phyloP scores from a whole-genome alignment of 1,284 basidiomycete genomes.

The Porogramme epimiltina region DNA sequence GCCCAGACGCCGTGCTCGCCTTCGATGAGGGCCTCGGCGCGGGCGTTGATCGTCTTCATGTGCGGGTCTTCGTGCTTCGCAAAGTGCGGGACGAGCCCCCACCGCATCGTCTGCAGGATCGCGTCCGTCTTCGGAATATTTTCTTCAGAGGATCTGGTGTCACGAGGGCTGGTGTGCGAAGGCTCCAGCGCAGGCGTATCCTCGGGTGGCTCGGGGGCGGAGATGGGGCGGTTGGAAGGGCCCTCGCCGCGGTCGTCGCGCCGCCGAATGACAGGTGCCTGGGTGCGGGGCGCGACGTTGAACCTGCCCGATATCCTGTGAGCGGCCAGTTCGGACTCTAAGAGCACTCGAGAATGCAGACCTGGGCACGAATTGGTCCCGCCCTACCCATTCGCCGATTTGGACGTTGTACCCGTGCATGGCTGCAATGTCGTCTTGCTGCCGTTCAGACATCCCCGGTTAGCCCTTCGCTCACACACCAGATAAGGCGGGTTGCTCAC shows the following conservation, averaged over 20 bases:
- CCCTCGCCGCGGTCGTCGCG: slow-evolving; percentile 2
- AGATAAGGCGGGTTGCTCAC: too few species aligned
- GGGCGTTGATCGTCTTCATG: slow-evolving; percentile 88
- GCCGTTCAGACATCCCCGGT: not conserved
- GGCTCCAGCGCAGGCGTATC: too few species aligned
- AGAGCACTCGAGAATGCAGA: slow-evolving; percentile 1
- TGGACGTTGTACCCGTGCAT: slow-evolving; percentile 45
- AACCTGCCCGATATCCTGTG: slow-evolving; percentile 49
- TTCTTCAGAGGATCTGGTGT: not conserved
- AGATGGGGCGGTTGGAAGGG: not conserved
- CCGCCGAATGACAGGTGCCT: slow-evolving; percentile 65
- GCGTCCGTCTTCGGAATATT: slow-evolving; percentile 19
- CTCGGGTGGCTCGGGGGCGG: too few species aligned
- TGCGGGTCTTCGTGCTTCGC: slow-evolving; percentile 67
- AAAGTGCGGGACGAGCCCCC: slow-evolving; percentile 90
- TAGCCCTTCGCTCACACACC: too few species aligned
- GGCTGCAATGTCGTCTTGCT: slow-evolving; percentile 43
- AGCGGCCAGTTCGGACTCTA: too few species aligned
- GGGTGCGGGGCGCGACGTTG: slow-evolving; percentile 73
- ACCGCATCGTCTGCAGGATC: slow-evolving; percentile 79
- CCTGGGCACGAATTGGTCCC: slow-evolving; percentile 57
- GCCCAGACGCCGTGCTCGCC: slow-evolving; percentile 77
- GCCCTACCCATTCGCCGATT: slow-evolving; percentile 63
- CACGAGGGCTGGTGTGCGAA: too few species aligned
- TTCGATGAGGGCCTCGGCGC: slow-evolving; percentile 80